Conservation (phyloP, 106 monocot species). For the Phalaenopsis aphrodite region DNA sequence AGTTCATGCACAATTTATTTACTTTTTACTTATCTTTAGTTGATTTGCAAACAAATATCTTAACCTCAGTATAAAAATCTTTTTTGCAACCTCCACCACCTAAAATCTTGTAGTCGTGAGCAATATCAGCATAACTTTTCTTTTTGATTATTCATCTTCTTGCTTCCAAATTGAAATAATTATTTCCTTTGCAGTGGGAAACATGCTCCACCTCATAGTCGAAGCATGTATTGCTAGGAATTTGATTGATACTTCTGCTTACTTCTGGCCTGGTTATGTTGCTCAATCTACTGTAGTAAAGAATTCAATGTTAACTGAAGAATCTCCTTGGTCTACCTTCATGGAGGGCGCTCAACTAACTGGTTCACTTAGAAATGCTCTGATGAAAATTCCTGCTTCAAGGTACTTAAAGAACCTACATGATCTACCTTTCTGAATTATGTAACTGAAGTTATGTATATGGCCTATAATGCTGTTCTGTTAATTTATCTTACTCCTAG, state of each 20-base stretch:
- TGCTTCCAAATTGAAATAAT: not conserved
- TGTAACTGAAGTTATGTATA: not conserved
- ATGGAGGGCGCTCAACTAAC: conserved; percentile 70
- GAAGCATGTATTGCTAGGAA: conserved; percentile 94
- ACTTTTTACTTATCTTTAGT: no score
- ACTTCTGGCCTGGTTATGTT: conserved; percentile 93
- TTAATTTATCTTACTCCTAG: not conserved
- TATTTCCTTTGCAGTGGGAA: conserved; percentile 50
- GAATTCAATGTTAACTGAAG: conserved; percentile 38
- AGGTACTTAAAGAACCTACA: conserved; percentile 35
- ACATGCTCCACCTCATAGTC: conserved; percentile 85
- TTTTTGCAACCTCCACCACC: no score
- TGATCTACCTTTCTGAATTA: not conserved
- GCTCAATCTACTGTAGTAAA: conserved; percentile 28
- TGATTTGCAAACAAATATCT: no score
- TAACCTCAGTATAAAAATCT: no score
- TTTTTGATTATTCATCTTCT: not conserved
- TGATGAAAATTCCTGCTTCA: conserved; percentile 72
- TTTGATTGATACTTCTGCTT: conserved; percentile 86
- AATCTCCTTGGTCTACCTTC: conserved; percentile 70
- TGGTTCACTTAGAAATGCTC: conserved; percentile 53
- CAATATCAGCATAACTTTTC: not conserved
- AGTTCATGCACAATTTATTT: no score
- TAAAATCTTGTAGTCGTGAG: no score
- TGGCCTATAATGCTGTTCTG: not conserved